Evolutionary conservation across 345 rosid species (phyloP).

Genomic region (Linum usitatissimum): DNA sequence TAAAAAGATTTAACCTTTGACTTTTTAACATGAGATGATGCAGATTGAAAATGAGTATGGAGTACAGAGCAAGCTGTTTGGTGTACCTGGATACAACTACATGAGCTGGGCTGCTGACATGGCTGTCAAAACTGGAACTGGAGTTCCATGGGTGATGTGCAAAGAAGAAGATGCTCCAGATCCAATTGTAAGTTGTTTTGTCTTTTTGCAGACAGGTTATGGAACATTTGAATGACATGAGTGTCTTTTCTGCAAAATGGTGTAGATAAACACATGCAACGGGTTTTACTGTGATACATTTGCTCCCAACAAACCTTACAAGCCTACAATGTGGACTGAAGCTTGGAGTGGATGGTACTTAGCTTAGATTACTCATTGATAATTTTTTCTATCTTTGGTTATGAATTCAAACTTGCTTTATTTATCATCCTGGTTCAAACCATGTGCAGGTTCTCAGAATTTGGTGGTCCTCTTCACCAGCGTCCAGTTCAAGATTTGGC

Average conservation of each 20-base stretch:
- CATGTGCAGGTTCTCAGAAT: constrained; percentile 72
- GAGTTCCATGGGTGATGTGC: constrained; percentile 99
- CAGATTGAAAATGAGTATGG: constrained; percentile 99
- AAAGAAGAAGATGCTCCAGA: constrained; percentile 98
- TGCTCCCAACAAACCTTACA: constrained; percentile 89
- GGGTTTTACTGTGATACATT: constrained; percentile 98
- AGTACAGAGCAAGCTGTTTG: constrained; percentile 62
- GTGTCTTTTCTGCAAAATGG: constrained; percentile 6
- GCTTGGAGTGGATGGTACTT: constrained; percentile 99
- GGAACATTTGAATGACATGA: background rate
- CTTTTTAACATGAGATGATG: constrained; percentile 2
- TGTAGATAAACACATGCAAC: constrained; percentile 94
- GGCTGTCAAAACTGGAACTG: constrained; percentile 77
- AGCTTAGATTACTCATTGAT: background rate
- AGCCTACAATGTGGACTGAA: constrained; percentile 96
- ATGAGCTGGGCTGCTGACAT: constrained; percentile 95
- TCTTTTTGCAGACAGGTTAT: background rate
- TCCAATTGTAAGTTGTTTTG: constrained; percentile 58
- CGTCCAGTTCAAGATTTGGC: constrained; percentile 99
- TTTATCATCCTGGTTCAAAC: background rate
- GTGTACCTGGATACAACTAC: constrained; percentile 70
- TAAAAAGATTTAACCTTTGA: background rate
- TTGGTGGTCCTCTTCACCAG: constrained; percentile 84
- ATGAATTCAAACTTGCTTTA: background rate
- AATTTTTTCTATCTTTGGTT: constrained; percentile 1